A percentile compares a stretch with the other conserved stretches of the same genome.
Conservation (phyloP, 495 filamentous ascomycete genomes). For the Penicillium lagena region DNA sequence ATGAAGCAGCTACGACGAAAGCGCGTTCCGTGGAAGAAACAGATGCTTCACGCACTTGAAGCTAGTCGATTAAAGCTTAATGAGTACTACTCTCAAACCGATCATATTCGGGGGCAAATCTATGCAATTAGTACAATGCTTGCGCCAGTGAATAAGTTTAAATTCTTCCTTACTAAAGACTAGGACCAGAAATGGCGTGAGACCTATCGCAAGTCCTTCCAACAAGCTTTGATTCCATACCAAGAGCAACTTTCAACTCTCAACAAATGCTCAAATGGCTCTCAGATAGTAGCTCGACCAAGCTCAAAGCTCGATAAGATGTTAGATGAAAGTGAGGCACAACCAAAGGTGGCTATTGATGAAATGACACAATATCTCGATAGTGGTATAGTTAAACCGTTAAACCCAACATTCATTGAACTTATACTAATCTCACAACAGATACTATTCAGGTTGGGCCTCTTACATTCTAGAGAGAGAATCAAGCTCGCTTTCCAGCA, state of each 20-base stretch:
- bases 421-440: neutral
- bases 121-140: slow-evolving; percentile 4
- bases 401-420: neutral
- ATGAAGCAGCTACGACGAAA: neutral
- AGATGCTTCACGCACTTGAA: neutral
- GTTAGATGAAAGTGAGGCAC: neutral
- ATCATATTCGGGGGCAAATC: slow-evolving; percentile 1
- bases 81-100: neutral
- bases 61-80: neutral
- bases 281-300: neutral
- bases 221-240: neutral
- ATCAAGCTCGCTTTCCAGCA: neutral
- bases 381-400: neutral
- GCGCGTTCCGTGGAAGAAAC: neutral
- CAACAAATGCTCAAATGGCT: neutral
- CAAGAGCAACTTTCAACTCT: neutral
- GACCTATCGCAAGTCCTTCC: neutral
- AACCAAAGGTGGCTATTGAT: neutral
- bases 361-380: neutral
- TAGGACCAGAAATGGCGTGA: neutral
- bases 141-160: slow-evolving; percentile 1
- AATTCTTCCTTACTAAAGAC: slow-evolving; percentile 1
- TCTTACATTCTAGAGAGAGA: neutral
- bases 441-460: neutral
- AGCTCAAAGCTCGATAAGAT: neutral